Conservation (phyloP, 345 rosid species). For the Salix viminalis region DNA sequence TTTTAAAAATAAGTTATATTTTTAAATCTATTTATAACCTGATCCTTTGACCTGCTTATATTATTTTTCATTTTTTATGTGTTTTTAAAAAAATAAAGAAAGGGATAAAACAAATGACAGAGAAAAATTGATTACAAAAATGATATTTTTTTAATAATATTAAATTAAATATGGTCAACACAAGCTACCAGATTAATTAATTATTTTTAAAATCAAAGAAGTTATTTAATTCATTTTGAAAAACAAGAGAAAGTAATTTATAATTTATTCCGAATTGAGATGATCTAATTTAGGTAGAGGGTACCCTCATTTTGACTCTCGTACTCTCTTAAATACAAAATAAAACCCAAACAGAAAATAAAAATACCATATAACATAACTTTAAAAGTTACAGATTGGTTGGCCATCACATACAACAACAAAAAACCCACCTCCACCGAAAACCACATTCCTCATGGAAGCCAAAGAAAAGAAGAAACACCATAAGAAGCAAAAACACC, state of each 20-base stretch:
- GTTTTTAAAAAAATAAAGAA: no score
- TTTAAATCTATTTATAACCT: no score
- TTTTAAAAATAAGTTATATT: no score
- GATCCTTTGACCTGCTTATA: no score
- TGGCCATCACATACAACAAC: conserved; percentile 10
- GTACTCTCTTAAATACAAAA: neutral
- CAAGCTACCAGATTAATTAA: no score
- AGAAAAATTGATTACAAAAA: no score
- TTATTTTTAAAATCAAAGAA: no score
- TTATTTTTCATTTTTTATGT: no score
- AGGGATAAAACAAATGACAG: no score
- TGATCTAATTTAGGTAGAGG: conserved; percentile 8
- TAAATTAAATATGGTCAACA: no score
- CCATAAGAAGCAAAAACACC: conserved; percentile 70
- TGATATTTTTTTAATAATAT: no score
- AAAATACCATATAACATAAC: neutral
- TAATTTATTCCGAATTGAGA: neutral
- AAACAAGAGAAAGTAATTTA: neutral
- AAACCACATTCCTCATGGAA: conserved; percentile 39
- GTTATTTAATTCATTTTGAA: neutral
- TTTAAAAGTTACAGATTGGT: conserved; percentile 21
- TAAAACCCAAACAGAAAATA: neutral
- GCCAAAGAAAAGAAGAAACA: conserved; percentile 52
- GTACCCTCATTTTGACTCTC: conserved; percentile 17
- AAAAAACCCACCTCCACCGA: neutral